phyloP scores from a whole-genome alignment of 768 basidiomycete species.

The Mycena belliarum region DNA sequence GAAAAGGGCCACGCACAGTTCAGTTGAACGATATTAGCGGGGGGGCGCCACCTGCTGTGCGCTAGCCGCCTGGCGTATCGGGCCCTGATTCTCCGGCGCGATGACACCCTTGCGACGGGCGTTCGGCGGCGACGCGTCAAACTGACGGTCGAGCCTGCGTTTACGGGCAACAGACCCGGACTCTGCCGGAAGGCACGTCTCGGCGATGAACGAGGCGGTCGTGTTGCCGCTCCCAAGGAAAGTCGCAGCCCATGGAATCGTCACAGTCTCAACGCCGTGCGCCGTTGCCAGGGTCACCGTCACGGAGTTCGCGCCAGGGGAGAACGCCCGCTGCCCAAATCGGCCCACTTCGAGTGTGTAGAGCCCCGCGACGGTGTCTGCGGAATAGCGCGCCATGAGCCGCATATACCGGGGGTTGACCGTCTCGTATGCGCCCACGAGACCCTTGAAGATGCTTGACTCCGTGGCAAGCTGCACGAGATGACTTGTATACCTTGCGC shows the following conservation, averaged over 20 bases:
- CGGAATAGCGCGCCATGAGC: conserved; percentile 21
- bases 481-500: too few relatives aligned
- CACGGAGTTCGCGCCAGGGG: conserved; percentile 18
- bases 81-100: conserved; percentile 9
- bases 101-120: conserved; percentile 4
- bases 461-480: conserved; percentile 12
- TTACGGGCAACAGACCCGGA: background rate
- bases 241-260: conserved; percentile 20
- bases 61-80: background rate
- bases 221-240: conserved; percentile 18
- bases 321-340: conserved; percentile 20
- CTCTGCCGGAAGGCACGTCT: conserved; percentile 14
- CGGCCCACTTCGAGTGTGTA: conserved; percentile 23
- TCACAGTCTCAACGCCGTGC: conserved; percentile 10
- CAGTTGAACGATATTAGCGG: conserved; percentile 5
- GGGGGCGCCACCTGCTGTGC: background rate
- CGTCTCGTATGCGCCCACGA: conserved; percentile 19
- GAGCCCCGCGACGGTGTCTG: conserved; percentile 16
- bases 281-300: background rate
- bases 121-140: conserved; percentile 1
- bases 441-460: conserved; percentile 21
- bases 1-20: conserved; percentile 3
- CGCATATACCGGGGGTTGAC: conserved; percentile 20
- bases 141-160: background rate
- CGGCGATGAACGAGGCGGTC: conserved; percentile 17